Base-by-base conservation (phyloP, 2,329 filamentous ascomycete species). In the Cytospora piceicola region DNA sequence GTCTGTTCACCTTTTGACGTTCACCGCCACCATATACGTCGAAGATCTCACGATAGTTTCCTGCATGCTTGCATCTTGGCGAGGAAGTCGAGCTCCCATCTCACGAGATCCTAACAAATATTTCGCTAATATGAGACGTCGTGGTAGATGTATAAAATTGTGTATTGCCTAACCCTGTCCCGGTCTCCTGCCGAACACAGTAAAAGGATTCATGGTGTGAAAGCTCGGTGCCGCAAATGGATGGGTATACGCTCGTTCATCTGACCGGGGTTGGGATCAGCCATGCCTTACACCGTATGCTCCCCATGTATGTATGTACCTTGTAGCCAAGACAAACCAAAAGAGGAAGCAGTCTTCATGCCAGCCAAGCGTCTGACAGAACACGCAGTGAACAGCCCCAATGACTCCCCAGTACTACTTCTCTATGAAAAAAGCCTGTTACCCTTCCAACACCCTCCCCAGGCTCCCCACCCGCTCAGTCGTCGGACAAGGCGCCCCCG, bases 401-500 rank as follows among this genome's bases (percentile, higher is more conserved):
- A 42, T 39, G 14, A 39, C 8, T 20, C 39, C 39, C 39, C 6
- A n/a, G 6, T 9, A 42, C 39, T 42, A 42, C 39, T 42, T 42
- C 39, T 5, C 39, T 42, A 7, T 0, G 39, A n/a, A 15, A 42
- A 39, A 8, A 34, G 7, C 36, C 34, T 11, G 36, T 17, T 5
- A 4, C 17, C n/a, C 11, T n/a, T n/a, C 3, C 20, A 2, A 9
- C 20, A n/a, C n/a, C 46, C 9, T 49, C 46, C 46, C 46, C n/a
- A 49, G 2, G 15, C 2, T 15, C 12, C n/a, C 46, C n/a, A 49
- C 12, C 46, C 46, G n/a, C 29, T 61, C 63, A 68, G 8, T n/a
- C 24, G 29, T 66, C 60, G 27, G 55, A 58, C 15, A 68, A 55
- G 3, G 57, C 54, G 8, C 67, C 67, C 24, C 67, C 64, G 6